Base-by-base conservation (phyloP, 805 yeast species). In the Candida pseudofarinosa region DNA sequence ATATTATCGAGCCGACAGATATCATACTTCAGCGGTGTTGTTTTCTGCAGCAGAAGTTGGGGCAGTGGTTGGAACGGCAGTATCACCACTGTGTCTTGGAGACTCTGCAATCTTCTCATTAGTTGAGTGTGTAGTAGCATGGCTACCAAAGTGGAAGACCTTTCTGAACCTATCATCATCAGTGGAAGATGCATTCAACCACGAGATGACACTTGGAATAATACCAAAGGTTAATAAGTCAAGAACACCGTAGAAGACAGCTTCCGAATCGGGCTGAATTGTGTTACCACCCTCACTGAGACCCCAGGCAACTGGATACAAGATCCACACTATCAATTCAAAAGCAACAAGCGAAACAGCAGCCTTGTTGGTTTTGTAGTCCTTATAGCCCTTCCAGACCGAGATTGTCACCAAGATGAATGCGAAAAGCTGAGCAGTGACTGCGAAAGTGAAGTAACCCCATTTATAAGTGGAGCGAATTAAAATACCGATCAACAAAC, bases 401-500 rank as follows among this genome's bases (percentile, higher is more conserved):
- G 41, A 40, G 30, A 43, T 43, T 14, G 36, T 17, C 36, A 67
- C 40, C 52, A 73, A 69, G 36, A 49, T 56, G 38, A 73, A 58
- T 15, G 69, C 68, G 42, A 67, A 64, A 45, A 77, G 47, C 60
- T 70, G 63, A 31, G 73, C 70, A 45, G 60, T 60, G 33, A 67
- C 67, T 23, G 76, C 80, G 58, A 81, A 77, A 4, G 77, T 71
- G 61, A 76, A 81, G 67, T 77, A 81, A 57, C 87, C 88, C 85
- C 85, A 81, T 59, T 78, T 81, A 62, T 81, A 81, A 35, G 77
- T 62, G 6, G 83, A 71, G 28, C 57, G 49, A 45, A 81, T 76
- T 49, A 81, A 63, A 16, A 76, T 46, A 53, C 85, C 86, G 54
- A 81, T 72, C 58, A 81, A 69, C 34, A 77, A 65, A 35, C 78